Base-by-base conservation (phyloP, 345 rosid genomes). In the Eutrema japonicum region DNA sequence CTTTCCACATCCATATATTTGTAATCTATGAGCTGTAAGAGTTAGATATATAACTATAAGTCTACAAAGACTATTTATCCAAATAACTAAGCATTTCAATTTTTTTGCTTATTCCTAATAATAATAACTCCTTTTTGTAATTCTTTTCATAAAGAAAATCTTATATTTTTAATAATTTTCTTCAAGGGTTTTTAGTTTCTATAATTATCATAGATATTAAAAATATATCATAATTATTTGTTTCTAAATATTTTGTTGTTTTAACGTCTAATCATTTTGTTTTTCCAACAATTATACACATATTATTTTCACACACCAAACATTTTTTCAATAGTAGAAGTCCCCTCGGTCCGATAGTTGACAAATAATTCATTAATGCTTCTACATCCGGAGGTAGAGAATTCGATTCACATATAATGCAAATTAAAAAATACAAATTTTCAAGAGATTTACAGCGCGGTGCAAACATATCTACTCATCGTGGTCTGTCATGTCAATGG, bases 11-110 rank as follows among this genome's bases (percentile, higher is more conserved):
- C 43, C 64, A 36, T 47, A 37, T 59, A 9, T 33, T 67, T 26
- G 51, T 62, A 53, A 54, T 76, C 10, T 38, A 2, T 53, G 29
- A 53, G 43, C 35, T 68, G 58, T 75, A 61, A 43, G 12, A 67
- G 51, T 13, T 33, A 18, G 66, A 66, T 47, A 12, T 33, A n/a
- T 9, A 38, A 29, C 11, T 12, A 37, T 29, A 36, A 66, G 61
- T 40, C 7, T 38, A 63, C 30, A 56, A 56, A 37, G 33, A 27
- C 2, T 58, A 32, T 48, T 74, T 49, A 66, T 74, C 67, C 54
- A 58, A 13, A 29, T 46, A 18, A 29, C 49, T 58, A 46, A 55
- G 49, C 42, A 47, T 49, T 71, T 71, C 13, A 9, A 43, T 55
- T 9, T 40, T 11, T 11, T 22, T 5, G 3, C 30, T 47, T 45